Percentiles rank a stretch among this genome's conserved stretches.
phyloP scores from a whole-genome alignment of 139 green algal genomes.

The Picochlorum costavermella region DNA sequence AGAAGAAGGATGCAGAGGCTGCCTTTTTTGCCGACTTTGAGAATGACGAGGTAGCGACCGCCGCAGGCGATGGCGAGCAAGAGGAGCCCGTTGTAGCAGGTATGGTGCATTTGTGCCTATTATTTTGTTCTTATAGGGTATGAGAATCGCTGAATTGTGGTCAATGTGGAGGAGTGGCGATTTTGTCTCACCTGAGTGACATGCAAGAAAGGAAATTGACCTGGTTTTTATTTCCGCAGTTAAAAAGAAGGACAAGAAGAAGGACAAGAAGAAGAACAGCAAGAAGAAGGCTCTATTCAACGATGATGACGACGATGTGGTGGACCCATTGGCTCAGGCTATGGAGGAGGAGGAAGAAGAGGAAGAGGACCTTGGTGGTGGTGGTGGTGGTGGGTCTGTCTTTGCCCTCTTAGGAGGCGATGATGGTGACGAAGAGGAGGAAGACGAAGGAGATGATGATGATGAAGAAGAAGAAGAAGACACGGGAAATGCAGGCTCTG shows the following conservation, averaged over 20 bases:
- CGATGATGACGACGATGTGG: not conserved
- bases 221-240: not conserved
- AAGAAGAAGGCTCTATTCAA: not conserved
- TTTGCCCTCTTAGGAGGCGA: slow-evolving; percentile 26
- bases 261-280: slow-evolving; percentile 3
- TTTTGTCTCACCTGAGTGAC: not conserved
- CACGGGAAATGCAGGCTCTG: slow-evolving; percentile 18
- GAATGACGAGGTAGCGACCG: not conserved
- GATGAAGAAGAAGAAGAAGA: slow-evolving; percentile 35
- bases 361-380: not conserved
- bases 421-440: slow-evolving; percentile 55
- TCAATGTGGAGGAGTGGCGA: not conserved
- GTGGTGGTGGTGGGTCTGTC: not conserved
- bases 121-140: not conserved
- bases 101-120: not conserved
- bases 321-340: not conserved
- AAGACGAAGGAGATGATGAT: slow-evolving; percentile 45
- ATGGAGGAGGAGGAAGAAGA: slow-evolving; percentile 12
- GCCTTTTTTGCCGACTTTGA: slow-evolving; percentile 10
- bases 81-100: not conserved
- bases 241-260: slow-evolving; percentile 7
- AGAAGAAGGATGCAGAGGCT: slow-evolving; percentile 13
- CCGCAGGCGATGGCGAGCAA: not conserved
- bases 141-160: not conserved
- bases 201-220: not conserved